Conservation (phyloP, 345 rosid genomes). For the Euphorbia pulcherrima region DNA sequence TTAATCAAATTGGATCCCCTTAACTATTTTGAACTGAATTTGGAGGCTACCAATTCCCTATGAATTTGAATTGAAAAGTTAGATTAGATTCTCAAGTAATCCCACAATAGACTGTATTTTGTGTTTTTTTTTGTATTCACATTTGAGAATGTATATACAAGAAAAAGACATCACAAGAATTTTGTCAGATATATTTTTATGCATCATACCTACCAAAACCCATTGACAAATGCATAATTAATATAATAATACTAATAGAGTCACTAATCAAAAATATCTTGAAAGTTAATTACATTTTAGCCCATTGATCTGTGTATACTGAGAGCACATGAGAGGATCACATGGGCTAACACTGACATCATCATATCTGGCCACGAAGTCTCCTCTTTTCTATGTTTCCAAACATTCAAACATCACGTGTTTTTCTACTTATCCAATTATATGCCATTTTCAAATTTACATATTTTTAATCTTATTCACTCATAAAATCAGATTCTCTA, state of each 20-base stretch:
- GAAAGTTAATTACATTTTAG: not conserved
- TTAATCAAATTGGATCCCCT: not conserved
- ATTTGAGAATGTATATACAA: not conserved
- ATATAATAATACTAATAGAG: not conserved
- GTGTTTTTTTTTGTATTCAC: not conserved
- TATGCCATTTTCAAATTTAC: too few relatives aligned
- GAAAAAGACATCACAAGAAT: not conserved
- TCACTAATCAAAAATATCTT: not conserved
- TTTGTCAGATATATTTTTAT: not conserved
- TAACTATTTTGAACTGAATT: not conserved
- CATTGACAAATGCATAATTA: not conserved
- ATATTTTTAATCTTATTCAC: too few relatives aligned
- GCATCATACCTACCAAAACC: not conserved
- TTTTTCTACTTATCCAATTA: conserved; percentile 14
- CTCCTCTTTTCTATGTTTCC: conserved; percentile 65
- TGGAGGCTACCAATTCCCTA: conserved; percentile 9
- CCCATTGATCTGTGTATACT: not conserved
- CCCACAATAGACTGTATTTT: not conserved
- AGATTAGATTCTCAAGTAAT: not conserved
- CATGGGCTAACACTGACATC: conserved; percentile 60
- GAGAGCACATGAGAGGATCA: conserved; percentile 36
- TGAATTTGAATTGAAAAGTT: not conserved
- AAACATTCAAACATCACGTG: conserved; percentile 67
- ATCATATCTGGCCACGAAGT: conserved; percentile 68
- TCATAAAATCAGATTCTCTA: too few relatives aligned